Base-by-base conservation (phyloP, 2,329 filamentous ascomycete genomes). In the Colletotrichum navitas region DNA sequence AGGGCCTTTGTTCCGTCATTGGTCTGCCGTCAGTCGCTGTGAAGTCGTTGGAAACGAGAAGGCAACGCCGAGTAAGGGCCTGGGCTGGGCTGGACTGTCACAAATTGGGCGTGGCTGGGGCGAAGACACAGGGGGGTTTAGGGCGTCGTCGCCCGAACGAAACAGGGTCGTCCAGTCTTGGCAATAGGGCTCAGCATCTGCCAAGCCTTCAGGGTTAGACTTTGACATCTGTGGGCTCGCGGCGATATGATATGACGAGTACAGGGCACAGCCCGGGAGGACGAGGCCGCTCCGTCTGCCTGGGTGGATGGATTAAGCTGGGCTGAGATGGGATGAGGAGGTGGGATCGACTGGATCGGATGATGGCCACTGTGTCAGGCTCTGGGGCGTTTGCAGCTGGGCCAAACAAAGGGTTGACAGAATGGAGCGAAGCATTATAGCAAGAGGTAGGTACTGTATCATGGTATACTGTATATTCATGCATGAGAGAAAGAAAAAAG, bases 281-380 rank as follows among this genome's bases (percentile, higher is more conserved):
- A 2, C 24, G 47, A 12, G 47, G n/a, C n/a, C 12, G 24, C 5
- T 18, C 43, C 43, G 43, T 12, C 43, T n/a, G 45, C 8, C 21
- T n/a, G 43, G 41, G 5, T 45, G 43, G 18, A 7, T 47, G 8
- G 21, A n/a, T 45, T 24, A 18, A 24, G 55, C 29, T 41, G 10
- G 32, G 2, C 43, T 36, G 7, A 61, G 63, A 51, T 56, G 68
- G 51, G 56, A 68, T 56, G 56, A 51, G 47, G 14, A 51, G 47
- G 14, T 61, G 51, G 29, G 51, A 55, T 52, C 45, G 49, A 32
- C 29, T 56, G 56, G 60, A 52, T 70, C 49, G 63, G 68, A 67
- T 58, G 56, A 60, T 56, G 55, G 56, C 34, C 51, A 49, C 43
- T 29, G 29, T 29, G 29, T 29, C 4, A 29, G 29, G 29, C 29